These are phyloP conservation scores for Ambrosia hybrid DNA, from an alignment of 140 eudicot species.

Conservation along the genomic window DNA sequence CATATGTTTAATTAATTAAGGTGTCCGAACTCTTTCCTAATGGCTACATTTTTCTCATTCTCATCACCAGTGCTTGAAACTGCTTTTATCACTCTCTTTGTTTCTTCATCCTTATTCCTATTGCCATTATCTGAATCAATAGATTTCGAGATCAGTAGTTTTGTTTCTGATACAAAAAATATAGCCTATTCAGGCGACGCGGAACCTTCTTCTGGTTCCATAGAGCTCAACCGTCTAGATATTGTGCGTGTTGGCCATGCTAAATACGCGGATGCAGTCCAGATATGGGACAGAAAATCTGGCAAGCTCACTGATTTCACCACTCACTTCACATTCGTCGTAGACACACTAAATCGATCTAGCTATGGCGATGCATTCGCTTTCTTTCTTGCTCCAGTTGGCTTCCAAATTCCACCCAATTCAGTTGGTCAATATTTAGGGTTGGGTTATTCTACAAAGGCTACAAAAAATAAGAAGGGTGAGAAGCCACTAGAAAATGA, in stretches of 20 bases:
- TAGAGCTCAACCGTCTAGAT: background rate
- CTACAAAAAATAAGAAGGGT: too few relatives aligned
- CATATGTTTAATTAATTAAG: background rate
- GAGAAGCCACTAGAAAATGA: too few relatives aligned
- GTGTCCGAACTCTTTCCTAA: background rate
- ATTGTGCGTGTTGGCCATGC: background rate
- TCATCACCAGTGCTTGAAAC: background rate
- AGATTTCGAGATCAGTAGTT: constrained; percentile 2
- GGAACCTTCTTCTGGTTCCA: background rate
- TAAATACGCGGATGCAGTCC: background rate
- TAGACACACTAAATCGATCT: background rate
- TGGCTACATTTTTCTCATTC: background rate
- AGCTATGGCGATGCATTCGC: background rate
- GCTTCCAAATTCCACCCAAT: background rate
- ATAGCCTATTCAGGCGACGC: background rate
- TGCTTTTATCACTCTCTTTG: background rate
- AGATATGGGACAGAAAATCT: background rate
- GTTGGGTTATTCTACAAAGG: too few relatives aligned
- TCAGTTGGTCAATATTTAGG: background rate
- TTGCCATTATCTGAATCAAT: background rate
- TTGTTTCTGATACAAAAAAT: background rate
- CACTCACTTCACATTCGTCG: background rate
- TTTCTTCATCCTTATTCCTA: background rate
- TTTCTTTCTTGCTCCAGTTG: constrained; percentile 10
- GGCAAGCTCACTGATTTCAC: background rate